Base-by-base conservation (phyloP, 23 red algal genomes). In the Agarophyton chilense region DNA sequence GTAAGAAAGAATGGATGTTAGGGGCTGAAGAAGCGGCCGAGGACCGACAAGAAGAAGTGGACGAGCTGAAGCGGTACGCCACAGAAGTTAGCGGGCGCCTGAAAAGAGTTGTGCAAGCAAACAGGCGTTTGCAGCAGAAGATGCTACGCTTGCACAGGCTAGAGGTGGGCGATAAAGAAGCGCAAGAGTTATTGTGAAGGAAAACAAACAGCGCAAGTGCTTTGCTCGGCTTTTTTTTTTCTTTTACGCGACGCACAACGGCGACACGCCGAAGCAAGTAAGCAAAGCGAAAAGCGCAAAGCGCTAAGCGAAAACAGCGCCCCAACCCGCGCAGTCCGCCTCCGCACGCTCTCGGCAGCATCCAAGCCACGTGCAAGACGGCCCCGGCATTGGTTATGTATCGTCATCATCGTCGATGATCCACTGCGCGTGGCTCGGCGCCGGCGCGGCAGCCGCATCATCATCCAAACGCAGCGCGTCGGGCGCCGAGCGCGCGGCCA, bases 381-480 rank as follows among this genome's bases (percentile, higher is more conserved):
- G 68, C 68, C 68, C 68, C 68, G 68, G 68, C 68, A 12, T 74
- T 74, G 25, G 68, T 74, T 74, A 74, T 74, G 68, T 74, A 74
- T 74, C 68, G 24, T 74, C 68, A 74, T 46, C 38, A 3, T 74
- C 68, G 68, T 40, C 29, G 28, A 65, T 31, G 12, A 65, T 12
- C 60, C 33, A 11, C 60, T 7, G 9, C 33, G 28, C 22, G 31
- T 65, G 7, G 31, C 32, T 18, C 29, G 60, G 8, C 29, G 17
- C 60, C 8, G 31, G 10, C 29, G 29, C 60, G 31, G 31, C 21
- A 1, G 29, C 9, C 22, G 60, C 22, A 4, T 8, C 0, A 4
- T 8, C 0, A 13, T 26, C 2, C 10, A 29, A 1, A 36, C 60
- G 22, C 31, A 18, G 60, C 60, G 60, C 60, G 1, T 65, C 60